A percentile compares a stretch with the other conserved stretches of the same genome.
Conservation (phyloP, 495 filamentous ascomycete species). For the Penicillium robsamsonii region DNA sequence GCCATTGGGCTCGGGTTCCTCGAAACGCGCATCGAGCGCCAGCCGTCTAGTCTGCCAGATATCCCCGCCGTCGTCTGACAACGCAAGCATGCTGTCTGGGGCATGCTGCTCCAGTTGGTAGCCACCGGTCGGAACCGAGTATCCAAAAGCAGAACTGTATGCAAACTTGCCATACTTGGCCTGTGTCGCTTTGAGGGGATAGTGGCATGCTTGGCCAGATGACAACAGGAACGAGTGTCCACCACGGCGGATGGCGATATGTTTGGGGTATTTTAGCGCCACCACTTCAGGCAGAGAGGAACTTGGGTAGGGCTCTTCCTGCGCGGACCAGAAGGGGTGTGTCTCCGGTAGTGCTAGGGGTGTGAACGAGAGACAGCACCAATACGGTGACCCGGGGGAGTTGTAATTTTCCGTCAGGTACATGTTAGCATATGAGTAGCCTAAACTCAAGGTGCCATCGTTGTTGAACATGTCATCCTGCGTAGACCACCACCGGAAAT, state of each 20-base stretch:
- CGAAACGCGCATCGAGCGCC: conserved; percentile 56
- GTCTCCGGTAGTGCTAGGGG: conserved; percentile 62
- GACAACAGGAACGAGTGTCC: conserved; percentile 71
- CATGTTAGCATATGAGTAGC: conserved; percentile 77
- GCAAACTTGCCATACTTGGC: conserved; percentile 81
- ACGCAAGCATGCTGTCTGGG: conserved; percentile 68
- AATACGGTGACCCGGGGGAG: conserved; percentile 65
- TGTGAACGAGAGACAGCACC: conserved; percentile 75
- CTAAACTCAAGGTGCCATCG: conserved; percentile 70
- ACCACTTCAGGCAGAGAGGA: conserved; percentile 51
- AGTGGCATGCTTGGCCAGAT: conserved; percentile 74
- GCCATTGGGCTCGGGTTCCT: conserved; percentile 45
- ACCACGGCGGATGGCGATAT: conserved; percentile 60
- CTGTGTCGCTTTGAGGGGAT: conserved; percentile 74
- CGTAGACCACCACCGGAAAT: conserved; percentile 76
- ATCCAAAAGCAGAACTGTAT: conserved; percentile 71
- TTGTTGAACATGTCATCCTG: conserved; percentile 69
- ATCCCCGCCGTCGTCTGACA: conserved; percentile 76
- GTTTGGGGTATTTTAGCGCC: conserved; percentile 62
- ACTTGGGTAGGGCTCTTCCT: conserved; percentile 60
- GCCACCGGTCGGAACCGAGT: conserved; percentile 72
- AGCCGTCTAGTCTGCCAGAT: conserved; percentile 72
- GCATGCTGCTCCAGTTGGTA: conserved; percentile 75
- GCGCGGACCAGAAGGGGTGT: conserved; percentile 72
- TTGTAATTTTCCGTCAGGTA: conserved; percentile 82